Evolutionary conservation across 1,284 basidiomycete species (phyloP).

Genomic region (Sanghuangporus weigelae): DNA sequence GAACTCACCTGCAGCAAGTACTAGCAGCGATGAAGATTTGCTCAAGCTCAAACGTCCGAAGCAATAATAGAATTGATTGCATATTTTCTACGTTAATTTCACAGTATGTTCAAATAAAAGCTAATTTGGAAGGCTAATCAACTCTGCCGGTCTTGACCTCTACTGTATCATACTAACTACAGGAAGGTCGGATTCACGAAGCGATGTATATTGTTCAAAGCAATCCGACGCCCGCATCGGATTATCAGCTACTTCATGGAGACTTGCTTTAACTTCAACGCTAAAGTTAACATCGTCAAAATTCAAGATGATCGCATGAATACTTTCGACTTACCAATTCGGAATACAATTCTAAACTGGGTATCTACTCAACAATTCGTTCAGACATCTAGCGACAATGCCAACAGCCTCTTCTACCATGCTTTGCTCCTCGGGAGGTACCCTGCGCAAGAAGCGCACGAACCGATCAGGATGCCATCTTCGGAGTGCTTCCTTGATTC

Average conservation of each 20-base stretch:
- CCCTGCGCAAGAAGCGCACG: slow-evolving; percentile 45
- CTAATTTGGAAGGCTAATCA: background rate
- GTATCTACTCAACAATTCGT: slow-evolving; percentile 45
- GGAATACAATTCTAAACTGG: background rate
- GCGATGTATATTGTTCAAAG: background rate
- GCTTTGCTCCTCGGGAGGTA: slow-evolving; percentile 48
- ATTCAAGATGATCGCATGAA: background rate
- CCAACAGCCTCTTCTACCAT: slow-evolving; percentile 64
- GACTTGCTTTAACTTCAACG: background rate
- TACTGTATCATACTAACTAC: background rate
- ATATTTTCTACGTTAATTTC: background rate
- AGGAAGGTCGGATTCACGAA: background rate
- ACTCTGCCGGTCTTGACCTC: background rate
- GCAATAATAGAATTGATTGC: background rate
- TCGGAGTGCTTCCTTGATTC: slow-evolving; percentile 57
- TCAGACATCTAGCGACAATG: slow-evolving; percentile 61
- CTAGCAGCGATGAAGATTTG: background rate
- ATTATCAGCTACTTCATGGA: background rate
- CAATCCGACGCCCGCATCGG: background rate
- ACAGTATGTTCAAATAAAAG: background rate
- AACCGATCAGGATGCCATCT: slow-evolving; percentile 79
- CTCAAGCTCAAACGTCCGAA: background rate
- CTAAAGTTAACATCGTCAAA: background rate
- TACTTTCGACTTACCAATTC: background rate
- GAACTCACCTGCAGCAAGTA: background rate